A percentile compares a stretch with the other conserved stretches of the same genome.
phyloP scores from a whole-genome alignment of 257 asterid genomes.

The Nicotiana benthamiana region DNA sequence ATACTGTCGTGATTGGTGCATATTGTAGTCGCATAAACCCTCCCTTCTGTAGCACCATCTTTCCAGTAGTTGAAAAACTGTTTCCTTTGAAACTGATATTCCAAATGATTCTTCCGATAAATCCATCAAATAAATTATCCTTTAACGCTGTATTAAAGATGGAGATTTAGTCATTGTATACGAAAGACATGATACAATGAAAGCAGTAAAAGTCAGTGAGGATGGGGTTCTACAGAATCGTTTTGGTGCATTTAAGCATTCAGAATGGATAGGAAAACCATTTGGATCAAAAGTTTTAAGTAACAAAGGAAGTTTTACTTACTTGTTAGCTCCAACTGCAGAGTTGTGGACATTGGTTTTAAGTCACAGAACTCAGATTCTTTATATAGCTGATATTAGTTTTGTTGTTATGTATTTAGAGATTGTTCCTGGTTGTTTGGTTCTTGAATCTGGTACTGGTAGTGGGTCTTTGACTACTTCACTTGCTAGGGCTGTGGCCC shows the following conservation, averaged over 20 bases:
- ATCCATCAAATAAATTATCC: slow-evolving; percentile 41
- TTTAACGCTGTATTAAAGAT: slow-evolving; percentile 43
- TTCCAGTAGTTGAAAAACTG: neutral
- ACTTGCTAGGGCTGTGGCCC: slow-evolving; percentile 85
- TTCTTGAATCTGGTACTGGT: slow-evolving; percentile 96
- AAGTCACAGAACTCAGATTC: slow-evolving; percentile 96
- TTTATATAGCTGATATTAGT: slow-evolving; percentile 89
- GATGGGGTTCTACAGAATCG: slow-evolving; percentile 72
- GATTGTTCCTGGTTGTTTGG: slow-evolving; percentile 79
- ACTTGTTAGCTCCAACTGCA: slow-evolving; percentile 88
- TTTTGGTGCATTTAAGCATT: slow-evolving; percentile 78
- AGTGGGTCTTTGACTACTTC: slow-evolving; percentile 92
- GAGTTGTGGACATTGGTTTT: slow-evolving; percentile 92
- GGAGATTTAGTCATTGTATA: slow-evolving; percentile 86
- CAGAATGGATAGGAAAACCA: slow-evolving; percentile 83
- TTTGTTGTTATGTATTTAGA: slow-evolving; percentile 85
- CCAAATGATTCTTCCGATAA: slow-evolving; percentile 39
- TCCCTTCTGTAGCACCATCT: neutral
- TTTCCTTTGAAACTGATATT: neutral
- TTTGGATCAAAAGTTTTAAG: slow-evolving; percentile 85
- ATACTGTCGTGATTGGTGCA: too few species aligned
- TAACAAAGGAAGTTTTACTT: slow-evolving; percentile 65
- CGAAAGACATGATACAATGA: slow-evolving; percentile 75
- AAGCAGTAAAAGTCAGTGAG: slow-evolving; percentile 57
- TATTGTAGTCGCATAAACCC: neutral